Evolutionary conservation across 208 protist genomes (phyloP), one percentile per base, ranked within the genome.

Genomic region (Plasmodiophora brassicae): DNA sequence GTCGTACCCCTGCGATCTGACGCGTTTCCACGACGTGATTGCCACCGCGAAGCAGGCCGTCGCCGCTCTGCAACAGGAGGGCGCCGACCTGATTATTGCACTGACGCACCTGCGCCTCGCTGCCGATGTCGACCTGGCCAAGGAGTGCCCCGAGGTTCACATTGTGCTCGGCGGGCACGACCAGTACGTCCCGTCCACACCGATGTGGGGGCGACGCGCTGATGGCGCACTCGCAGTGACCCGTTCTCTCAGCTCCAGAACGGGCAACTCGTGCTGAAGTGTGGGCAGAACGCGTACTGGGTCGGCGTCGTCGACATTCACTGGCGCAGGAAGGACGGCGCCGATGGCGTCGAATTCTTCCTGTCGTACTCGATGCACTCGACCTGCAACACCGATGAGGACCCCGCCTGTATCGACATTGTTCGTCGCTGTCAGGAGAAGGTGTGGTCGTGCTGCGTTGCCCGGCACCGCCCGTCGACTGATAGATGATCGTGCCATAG

Each of bases 261-360:
- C 41, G 32, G n/a, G 32, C 32, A n/a, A 5, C 65, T 78, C 32
- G 41, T 78, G 32, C 5, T 78, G 65, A 78, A 78, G n/a, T 78
- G 65, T 32, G 65, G 65, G 32, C 65, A 78, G n/a, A 78, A 78
- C n/a, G 65, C 14, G 20, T 78, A 78, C n/a, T 78, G 65, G 65
- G 65, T 78, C 41, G 65, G 65, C 5, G 65, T 78, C 14, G 5
- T 78, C n/a, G 65, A 78, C 41, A 78, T 78, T 38, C 32, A 36
- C 10, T 78, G 65, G 65, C 5, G 65, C 5, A 5, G 65, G n/a
- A 8, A 38, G 10, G n/a, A 78, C n/a, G 65, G n/a, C n/a, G n/a
- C n/a, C n/a, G n/a, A 32, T 38, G 5, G 14, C 41, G 20, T 36
- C 5, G 65, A 5, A 78, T 38, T 44, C 5, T 78, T 44, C 41